Evolutionary conservation across 805 yeast species (phyloP).

Genomic region (Nakazawaea molendinolei): DNA sequence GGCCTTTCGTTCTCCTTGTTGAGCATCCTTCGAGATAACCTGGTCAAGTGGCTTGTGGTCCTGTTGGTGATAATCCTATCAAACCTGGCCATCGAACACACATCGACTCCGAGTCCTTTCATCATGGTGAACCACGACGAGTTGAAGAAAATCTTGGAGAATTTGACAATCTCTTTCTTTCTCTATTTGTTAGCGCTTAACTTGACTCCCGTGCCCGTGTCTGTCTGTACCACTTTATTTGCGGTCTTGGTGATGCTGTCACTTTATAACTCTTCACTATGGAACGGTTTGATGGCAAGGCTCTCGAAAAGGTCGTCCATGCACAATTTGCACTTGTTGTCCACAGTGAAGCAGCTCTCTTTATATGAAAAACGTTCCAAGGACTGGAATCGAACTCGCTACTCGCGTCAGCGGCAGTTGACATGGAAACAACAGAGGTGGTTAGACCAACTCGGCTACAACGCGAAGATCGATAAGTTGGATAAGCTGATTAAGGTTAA

Average conservation of each 20-base stretch:
- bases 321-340: constrained; percentile 2
- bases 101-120: constrained; percentile 10
- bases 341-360: constrained; percentile 6
- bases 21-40: constrained; percentile 1
- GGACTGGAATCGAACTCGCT: constrained; percentile 38
- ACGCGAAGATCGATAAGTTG: constrained; percentile 40
- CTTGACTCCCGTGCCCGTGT: too few relatives aligned
- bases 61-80: constrained; percentile 2
- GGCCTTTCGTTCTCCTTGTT: constrained; percentile 1
- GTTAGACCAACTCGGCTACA: constrained; percentile 47
- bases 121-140: too few relatives aligned
- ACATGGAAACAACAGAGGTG: constrained; percentile 50
- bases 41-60: neutral
- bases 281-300: neutral
- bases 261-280: constrained; percentile 19
- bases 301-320: constrained; percentile 9
- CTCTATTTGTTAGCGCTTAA: constrained; percentile 22
- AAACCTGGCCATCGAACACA: constrained; percentile 2
- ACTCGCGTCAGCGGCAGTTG: constrained; percentile 20
- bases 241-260: constrained; percentile 24
- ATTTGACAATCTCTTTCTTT: constrained; percentile 23
- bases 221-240: constrained; percentile 13
- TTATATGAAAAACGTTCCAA: constrained; percentile 21
- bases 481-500: constrained; percentile 45
- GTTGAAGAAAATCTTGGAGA: constrained; percentile 14